Evolutionary conservation across 768 basidiomycete species (phyloP).

Genomic region (Dentipellis sp.): DNA sequence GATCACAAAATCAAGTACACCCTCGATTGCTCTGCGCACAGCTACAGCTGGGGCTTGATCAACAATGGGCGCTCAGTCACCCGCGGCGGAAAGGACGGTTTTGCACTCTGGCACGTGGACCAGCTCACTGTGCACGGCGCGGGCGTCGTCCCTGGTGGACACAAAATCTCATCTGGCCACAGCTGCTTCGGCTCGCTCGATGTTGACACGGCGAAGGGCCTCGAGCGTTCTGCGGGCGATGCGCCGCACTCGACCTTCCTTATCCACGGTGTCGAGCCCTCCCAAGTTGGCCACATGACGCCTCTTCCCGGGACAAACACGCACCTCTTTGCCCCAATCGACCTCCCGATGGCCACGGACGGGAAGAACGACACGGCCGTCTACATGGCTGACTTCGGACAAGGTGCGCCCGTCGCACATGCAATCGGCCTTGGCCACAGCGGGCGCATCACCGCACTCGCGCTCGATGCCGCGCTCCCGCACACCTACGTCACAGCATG

Average conservation of each 20-base stretch:
- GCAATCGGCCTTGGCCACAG: background rate
- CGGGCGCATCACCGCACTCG: background rate
- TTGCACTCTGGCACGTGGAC: background rate
- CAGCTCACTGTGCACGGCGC: background rate
- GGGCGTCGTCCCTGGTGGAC: background rate
- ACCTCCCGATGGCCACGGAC: too few species aligned
- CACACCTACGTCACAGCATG: background rate
- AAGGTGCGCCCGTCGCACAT: background rate
- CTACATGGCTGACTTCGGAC: background rate
- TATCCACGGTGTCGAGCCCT: background rate
- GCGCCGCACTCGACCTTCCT: background rate
- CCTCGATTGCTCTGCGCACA: background rate
- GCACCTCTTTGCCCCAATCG: background rate
- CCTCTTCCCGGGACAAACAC: background rate
- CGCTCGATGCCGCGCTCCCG: background rate
- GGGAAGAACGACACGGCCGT: background rate
- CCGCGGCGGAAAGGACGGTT: background rate
- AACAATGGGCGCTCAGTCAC: background rate
- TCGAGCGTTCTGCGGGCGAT: background rate
- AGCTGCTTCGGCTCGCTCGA: background rate
- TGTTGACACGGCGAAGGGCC: background rate
- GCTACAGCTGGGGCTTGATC: background rate
- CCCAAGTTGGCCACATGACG: background rate
- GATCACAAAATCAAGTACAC: background rate
- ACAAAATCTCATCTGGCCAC: background rate